phyloP scores from a whole-genome alignment of 2,329 filamentous ascomycete species.

The Aspergillus eucalypticola region DNA sequence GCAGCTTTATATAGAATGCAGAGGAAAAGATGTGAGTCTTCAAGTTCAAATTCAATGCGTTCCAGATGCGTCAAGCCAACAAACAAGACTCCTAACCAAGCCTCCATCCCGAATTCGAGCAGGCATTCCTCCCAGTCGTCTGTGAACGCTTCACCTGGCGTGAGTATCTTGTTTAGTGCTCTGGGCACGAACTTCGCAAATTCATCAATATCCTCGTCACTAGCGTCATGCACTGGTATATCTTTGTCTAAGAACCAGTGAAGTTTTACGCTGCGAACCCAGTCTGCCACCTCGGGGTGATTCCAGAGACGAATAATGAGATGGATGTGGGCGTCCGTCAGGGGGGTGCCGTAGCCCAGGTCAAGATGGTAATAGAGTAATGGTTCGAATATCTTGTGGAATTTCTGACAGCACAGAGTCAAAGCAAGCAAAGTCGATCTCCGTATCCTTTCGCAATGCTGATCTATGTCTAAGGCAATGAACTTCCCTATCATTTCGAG shows the following conservation, averaged over 20 bases:
- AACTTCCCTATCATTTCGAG: background rate
- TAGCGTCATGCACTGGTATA: background rate
- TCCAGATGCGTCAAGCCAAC: background rate
- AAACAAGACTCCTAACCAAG: background rate
- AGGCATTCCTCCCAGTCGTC: background rate
- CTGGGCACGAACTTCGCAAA: background rate
- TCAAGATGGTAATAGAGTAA: background rate
- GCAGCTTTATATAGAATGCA: background rate
- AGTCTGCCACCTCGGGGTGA: background rate
- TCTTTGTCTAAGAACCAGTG: background rate
- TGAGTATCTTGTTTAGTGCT: background rate
- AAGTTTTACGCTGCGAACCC: background rate
- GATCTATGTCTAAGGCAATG: background rate
- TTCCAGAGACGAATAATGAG: background rate
- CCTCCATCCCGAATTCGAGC: background rate
- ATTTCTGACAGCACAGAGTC: background rate
- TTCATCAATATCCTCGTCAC: background rate
- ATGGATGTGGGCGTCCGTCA: background rate
- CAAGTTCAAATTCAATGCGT: background rate
- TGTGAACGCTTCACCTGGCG: background rate
- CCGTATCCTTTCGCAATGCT: too few species aligned
- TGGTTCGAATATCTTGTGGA: background rate
- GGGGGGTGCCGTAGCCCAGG: background rate
- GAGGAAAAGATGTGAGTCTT: background rate
- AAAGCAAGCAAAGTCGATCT: background rate